Evolutionary conservation across 768 basidiomycete genomes (phyloP).

Genomic region (Pleurotus giganteus): DNA sequence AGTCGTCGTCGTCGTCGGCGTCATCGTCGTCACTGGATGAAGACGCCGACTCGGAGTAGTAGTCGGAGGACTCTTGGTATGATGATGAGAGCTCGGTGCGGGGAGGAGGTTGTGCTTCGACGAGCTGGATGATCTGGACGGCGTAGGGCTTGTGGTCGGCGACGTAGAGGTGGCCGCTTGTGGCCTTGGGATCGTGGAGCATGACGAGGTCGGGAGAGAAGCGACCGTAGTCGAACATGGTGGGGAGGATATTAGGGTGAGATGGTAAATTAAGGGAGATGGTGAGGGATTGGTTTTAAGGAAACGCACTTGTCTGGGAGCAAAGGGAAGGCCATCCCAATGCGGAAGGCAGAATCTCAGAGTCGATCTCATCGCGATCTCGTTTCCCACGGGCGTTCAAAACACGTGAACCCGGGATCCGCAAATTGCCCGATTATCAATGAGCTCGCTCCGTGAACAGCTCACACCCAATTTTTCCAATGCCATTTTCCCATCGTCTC

Average conservation of each 20-base stretch:
- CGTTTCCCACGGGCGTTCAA: slow-evolving; percentile 3
- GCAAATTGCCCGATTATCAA: slow-evolving; percentile 10
- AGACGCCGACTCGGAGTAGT: slow-evolving; percentile 22
- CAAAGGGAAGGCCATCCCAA: background rate
- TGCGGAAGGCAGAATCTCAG: slow-evolving; percentile 1
- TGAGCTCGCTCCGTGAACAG: slow-evolving; percentile 5
- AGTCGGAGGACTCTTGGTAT: slow-evolving; percentile 28
- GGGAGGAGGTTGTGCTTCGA: slow-evolving; percentile 63
- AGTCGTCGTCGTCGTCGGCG: slow-evolving; percentile 46
- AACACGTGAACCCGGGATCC: slow-evolving; percentile 11
- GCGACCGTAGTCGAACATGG: slow-evolving; percentile 18
- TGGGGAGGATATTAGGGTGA: slow-evolving; percentile 14
- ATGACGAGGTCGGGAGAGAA: slow-evolving; percentile 21
- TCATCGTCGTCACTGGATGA: slow-evolving; percentile 28
- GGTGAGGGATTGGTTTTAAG: slow-evolving; percentile 7
- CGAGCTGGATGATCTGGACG: slow-evolving; percentile 72
- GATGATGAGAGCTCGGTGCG: slow-evolving; percentile 42
- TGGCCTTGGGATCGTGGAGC: slow-evolving; percentile 29
- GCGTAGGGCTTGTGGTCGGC: slow-evolving; percentile 39
- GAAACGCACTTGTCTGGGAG: slow-evolving; percentile 3
- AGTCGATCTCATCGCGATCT: slow-evolving; percentile 8
- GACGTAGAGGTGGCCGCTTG: slow-evolving; percentile 42
- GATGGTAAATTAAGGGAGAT: slow-evolving; percentile 9
- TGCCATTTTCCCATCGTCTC: slow-evolving; percentile 4
- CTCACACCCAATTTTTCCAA: background rate